Evolutionary conservation across 2,329 filamentous ascomycete species (phyloP).

Genomic region (Fusarium gaditjirri): DNA sequence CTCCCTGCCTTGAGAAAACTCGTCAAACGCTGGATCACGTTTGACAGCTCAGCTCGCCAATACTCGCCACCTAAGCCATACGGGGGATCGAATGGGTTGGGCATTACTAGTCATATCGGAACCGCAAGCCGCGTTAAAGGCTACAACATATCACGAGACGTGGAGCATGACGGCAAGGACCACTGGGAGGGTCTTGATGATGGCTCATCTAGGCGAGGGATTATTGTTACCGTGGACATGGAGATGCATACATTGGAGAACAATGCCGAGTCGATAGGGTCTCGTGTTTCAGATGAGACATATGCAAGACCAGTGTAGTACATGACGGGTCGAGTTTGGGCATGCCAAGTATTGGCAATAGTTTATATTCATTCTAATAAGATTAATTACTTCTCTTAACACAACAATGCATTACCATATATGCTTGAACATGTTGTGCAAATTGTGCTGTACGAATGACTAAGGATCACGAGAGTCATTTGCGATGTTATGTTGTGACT

Average conservation of each 20-base stretch:
- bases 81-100: background rate
- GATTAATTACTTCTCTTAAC: accelerated
- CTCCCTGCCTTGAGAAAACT: constrained; percentile 2
- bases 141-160: background rate
- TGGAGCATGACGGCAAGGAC: background rate
- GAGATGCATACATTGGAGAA: constrained; percentile 25
- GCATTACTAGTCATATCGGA: background rate
- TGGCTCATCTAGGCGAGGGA: constrained; percentile 12
- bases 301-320: background rate
- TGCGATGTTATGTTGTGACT: background rate
- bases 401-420: background rate
- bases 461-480: background rate
- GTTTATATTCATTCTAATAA: background rate
- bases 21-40: constrained; percentile 7
- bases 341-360: too few species aligned
- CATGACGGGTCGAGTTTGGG: background rate
- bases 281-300: background rate
- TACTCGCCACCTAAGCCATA: background rate
- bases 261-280: background rate
- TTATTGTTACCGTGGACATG: constrained; percentile 25
- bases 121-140: background rate
- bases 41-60: constrained; percentile 1
- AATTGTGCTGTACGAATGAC: background rate
- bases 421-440: background rate
- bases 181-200: constrained; percentile 22